These are phyloP conservation scores for Hyaloscypha bicolor DNA, from an alignment of 495 filamentous ascomycete genomes.

Conservation along the genomic window DNA sequence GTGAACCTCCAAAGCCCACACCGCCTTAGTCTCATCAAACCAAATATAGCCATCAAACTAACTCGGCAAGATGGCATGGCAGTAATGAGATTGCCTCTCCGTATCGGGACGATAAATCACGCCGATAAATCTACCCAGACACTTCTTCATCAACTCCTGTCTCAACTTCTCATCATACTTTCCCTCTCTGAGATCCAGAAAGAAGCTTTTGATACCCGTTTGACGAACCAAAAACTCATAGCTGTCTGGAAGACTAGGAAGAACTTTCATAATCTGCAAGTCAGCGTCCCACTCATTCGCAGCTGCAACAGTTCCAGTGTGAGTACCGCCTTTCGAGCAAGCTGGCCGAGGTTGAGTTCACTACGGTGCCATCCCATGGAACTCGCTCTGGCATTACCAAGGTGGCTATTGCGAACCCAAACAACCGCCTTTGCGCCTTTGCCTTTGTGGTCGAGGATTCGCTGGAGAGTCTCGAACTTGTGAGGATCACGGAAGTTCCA, in stretches of 20 bases:
- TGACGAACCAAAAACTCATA: constrained; percentile 41
- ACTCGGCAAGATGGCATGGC: constrained; percentile 51
- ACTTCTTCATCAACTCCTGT: constrained; percentile 41
- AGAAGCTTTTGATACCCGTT: constrained; percentile 30
- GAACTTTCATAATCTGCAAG: constrained; percentile 30
- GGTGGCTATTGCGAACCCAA: constrained; percentile 64
- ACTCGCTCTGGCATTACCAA: constrained; percentile 60
- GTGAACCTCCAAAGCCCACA: constrained; percentile 51
- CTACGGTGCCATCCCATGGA: constrained; percentile 53
- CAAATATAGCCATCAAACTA: constrained; percentile 61
- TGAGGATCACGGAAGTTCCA: constrained; percentile 62
- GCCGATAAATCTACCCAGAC: constrained; percentile 42
- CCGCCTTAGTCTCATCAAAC: constrained; percentile 57
- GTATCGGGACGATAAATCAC: constrained; percentile 62
- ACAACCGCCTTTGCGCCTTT: constrained; percentile 51
- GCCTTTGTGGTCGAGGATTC: constrained; percentile 47
- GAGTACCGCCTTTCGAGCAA: constrained; percentile 53
- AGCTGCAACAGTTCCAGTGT: constrained; percentile 60
- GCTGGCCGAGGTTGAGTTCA: constrained; percentile 59
- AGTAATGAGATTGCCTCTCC: constrained; percentile 58
- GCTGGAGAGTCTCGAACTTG: constrained; percentile 58
- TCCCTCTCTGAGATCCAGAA: constrained; percentile 44
- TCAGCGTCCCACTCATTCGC: constrained; percentile 52
- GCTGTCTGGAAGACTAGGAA: constrained; percentile 35
- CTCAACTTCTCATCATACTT: constrained; percentile 41